Percentiles rank a stretch among this genome's conserved stretches.
These are phyloP conservation scores for Penicillium italicum DNA, from an alignment of 2,329 filamentous ascomycete genomes.

Conservation along the genomic window DNA sequence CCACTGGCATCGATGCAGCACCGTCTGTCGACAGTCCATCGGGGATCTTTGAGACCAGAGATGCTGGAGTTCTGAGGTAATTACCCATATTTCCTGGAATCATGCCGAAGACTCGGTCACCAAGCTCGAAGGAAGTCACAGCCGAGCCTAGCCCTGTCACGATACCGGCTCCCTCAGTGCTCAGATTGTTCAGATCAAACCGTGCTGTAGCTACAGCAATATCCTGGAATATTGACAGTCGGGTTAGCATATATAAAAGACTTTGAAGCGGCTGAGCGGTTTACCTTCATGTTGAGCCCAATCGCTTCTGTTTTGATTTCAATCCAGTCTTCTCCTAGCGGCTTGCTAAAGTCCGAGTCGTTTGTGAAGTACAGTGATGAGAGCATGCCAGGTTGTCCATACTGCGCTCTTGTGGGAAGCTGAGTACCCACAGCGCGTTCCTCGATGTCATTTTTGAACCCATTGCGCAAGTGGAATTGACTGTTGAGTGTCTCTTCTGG, in stretches of 20 bases:
- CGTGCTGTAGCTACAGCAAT: no score
- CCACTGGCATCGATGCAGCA: background rate
- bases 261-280: no score
- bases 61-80: background rate
- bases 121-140: background rate
- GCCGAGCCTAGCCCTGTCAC: conserved; percentile 22
- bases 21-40: background rate
- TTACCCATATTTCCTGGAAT: background rate
- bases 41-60: background rate
- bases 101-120: background rate
- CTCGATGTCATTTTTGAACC: no score
- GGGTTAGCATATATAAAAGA: no score
- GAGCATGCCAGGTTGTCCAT: background rate
- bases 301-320: conserved; percentile 33
- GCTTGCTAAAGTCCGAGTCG: background rate
- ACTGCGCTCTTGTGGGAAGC: background rate
- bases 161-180: background rate
- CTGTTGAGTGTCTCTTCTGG: no score
- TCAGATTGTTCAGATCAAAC: conserved; percentile 9
- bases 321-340: conserved; percentile 18
- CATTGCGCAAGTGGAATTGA: no score
- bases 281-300: conserved; percentile 30
- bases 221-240: no score
- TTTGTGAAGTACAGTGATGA: background rate
- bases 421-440: no score